Base-by-base conservation (phyloP, 495 filamentous ascomycete genomes). In the Hypomontagnella submonticulosa region DNA sequence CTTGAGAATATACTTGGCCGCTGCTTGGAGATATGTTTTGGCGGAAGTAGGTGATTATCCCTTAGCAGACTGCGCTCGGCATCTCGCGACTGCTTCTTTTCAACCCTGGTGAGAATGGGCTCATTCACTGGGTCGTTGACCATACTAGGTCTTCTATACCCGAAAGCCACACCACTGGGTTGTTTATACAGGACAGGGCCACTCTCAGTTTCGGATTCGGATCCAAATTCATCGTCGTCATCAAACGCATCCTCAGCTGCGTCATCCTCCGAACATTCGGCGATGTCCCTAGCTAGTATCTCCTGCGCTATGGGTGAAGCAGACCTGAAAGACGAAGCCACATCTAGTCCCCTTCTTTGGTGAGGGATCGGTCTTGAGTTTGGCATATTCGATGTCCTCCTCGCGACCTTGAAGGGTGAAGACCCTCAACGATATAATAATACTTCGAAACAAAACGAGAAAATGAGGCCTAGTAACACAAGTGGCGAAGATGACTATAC, bases 11-110 rank as follows among this genome's bases (percentile, higher is more conserved):
- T 3, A 8, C 61, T 37, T 18, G 57, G 43, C 48, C 61, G 52
- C 66, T 44, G 27, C 53, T 62, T 33, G 27, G 50, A 7, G 4
- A 78, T 76, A 68, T 88, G 84, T 64, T 89, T 88, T 12, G 88
- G 85, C 6, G 87, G 83, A 11, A 92, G 83, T 56, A 95, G 73
- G 68, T 89, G 80, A 69, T 94, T 95, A 68, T 96, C 92, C 49
- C 88, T 80, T 23, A 96, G 74, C 40, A 97, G 76, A 57, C 88
- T 86, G 52, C 89, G 81, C 75, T 95, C 92, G 47, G 93, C 90
- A 19, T 85, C 77, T 15, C 88, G 83, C n/a, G 85, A 87, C 38
- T 84, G 80, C 41, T 85, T 79, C 11, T 82, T 81, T 56, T 94
- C 90, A 23, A 83, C 81, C 47, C 84, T 84, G 0, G 84, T 86